Conservation (phyloP, 1,284 basidiomycete genomes). For the Gymnopus androsaceus region DNA sequence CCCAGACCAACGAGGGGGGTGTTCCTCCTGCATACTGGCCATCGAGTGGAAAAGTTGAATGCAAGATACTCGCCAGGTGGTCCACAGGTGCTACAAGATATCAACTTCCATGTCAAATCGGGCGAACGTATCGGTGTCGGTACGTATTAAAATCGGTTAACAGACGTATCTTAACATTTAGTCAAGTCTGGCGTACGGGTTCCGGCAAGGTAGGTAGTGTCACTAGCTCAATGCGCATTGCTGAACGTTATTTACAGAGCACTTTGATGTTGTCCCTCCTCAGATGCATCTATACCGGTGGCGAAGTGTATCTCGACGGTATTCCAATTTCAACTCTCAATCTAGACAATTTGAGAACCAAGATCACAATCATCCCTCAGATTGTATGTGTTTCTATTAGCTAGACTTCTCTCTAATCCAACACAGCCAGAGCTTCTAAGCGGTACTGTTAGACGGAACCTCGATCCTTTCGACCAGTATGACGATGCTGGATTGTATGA, state of each 20-base stretch:
- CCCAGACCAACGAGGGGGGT: conserved; percentile 40
- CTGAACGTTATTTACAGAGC: conserved; percentile 22
- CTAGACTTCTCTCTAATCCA: not conserved
- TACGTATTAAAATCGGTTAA: conserved; percentile 20
- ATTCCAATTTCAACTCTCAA: conserved; percentile 42
- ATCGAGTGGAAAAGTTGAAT: conserved; percentile 52
- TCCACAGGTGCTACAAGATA: conserved; percentile 45
- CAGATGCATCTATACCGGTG: conserved; percentile 44
- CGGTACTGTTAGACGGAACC: conserved; percentile 50
- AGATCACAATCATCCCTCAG: conserved; percentile 48
- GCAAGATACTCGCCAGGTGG: conserved; percentile 46
- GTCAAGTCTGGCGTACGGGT: conserved; percentile 59
- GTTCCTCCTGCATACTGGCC: conserved; percentile 57
- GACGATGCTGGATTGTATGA: conserved; percentile 53
- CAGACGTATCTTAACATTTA: too few relatives aligned
- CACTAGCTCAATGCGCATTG: not conserved
- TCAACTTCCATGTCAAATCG: conserved; percentile 46
- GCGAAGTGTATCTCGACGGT: conserved; percentile 44
- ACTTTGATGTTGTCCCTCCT: conserved; percentile 40
- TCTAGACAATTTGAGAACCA: conserved; percentile 49
- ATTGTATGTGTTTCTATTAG: too few relatives aligned
- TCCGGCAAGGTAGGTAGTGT: conserved; percentile 51
- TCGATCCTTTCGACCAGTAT: conserved; percentile 62
- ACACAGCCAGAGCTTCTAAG: conserved; percentile 50
- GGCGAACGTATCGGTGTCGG: conserved; percentile 53